Base-by-base conservation (phyloP, 768 basidiomycete species). In the Leccinum barrowsii region DNA sequence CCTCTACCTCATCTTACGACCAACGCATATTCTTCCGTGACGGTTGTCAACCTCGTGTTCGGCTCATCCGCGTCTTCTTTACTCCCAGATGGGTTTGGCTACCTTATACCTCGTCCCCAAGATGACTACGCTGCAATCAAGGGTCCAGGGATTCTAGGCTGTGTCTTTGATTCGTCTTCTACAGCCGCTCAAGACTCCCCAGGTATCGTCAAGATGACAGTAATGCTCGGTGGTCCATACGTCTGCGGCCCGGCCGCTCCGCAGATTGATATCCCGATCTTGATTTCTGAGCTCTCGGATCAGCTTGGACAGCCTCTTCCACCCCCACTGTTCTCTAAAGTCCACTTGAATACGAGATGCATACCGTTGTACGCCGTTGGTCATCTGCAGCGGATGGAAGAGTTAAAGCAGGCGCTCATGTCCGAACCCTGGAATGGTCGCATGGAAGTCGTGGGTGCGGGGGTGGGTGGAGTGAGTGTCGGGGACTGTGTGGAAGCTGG, bases 41-140 rank as follows among this genome's bases (percentile, higher is more conserved):
- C 83, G n/a, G 92, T 97, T 37, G 76, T 94, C 63, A 96, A 92
- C 76, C 77, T 98, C 67, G 82, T 98, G 62, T 98, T 96, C 76
- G 76, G 85, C 47, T 68, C 81, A 30, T 70, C 76, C 22, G 54
- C 74, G 56, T 58, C 70, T 22, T 65, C 69, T 22, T 79, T 95
- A 51, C 89, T 93, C 64, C 93, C 94, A 0, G 79, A 80, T 2
- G 96, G 96, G 4, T 99, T 98, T 70, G 96, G 96, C 8, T 98
- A 94, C 76, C 87, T 99, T 67, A 81, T 97, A 54, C 94, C 95
- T 0, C 89, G 94, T 15, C 85, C 89, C 0, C 74, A 73, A 32
- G 71, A 71, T 5, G 86, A 79, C 21, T 89, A 90, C 62, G 65
- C 72, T n/a, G 54, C 59, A 22, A 53, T 64, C 5, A 65, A 70